Base-by-base conservation (phyloP, 371 early-diverging fungal species). In the Scutellospora calospora region DNA sequence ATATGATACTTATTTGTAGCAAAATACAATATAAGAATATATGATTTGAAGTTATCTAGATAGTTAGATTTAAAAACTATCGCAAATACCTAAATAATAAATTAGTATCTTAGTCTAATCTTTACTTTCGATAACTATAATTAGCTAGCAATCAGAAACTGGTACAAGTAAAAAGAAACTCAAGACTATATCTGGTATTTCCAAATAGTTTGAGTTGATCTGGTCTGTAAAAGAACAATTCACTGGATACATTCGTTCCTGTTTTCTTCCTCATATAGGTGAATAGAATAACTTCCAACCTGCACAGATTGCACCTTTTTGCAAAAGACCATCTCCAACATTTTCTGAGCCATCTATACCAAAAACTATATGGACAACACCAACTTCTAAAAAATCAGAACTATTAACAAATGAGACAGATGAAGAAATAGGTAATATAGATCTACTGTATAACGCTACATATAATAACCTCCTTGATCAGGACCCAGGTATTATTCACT, bases 161-260 rank as follows among this genome's bases (percentile, higher is more conserved):
- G 18, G 18, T 57, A 62, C 54, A 5, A 54, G 54, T 6, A 62
- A 62, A 27, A 62, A 62, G 27, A 62, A 62, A 62, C 25, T 4
- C 25, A 62, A 62, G 25, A 62, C 62, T 62, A 62, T 62, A 22
- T 25, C 62, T 22, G 62, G 27, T 16, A 62, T 62, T 62, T 62
- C 31, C 4, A 29, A 62, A 27, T 27, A 16, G 31, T 62, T 62
- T 29, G 25, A 62, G 16, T 29, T 5, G 12, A 11, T 12, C n/a
- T 62, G 62, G 62, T 29, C 62, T 31, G 2, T 62, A 31, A 62
- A 27, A 3, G 31, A 27, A 29, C 2, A 62, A 62, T 62, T 29
- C 29, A 29, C 62, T 62, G 62, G 62, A 29, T 62, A 62, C 27
- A 31, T 62, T 62, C 9, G 31, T 62, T 27, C 62, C n/a, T 29